These are phyloP conservation scores for Aspergillus bombycis DNA, from an alignment of 2,329 filamentous ascomycete genomes.

Conservation along the genomic window DNA sequence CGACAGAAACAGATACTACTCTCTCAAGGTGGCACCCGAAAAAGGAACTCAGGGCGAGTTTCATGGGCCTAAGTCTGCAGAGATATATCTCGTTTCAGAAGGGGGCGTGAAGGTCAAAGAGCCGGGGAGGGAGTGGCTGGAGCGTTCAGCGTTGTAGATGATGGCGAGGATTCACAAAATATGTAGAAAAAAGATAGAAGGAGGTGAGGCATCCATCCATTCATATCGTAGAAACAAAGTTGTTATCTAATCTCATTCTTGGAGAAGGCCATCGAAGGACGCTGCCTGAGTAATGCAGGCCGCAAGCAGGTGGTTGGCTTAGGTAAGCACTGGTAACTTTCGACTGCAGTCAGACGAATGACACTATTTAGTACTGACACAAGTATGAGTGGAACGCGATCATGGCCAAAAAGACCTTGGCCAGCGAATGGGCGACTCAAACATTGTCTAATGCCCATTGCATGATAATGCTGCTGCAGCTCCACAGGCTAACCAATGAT, in stretches of 20 bases:
- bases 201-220: background rate
- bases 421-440: background rate
- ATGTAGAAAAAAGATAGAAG: background rate
- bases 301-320: conserved; percentile 17
- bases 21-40: background rate
- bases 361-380: background rate
- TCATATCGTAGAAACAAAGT: background rate
- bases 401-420: background rate
- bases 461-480: background rate
- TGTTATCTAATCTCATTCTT: background rate
- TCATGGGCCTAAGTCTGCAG: conserved; percentile 23
- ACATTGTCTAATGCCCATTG: background rate
- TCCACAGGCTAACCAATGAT: background rate
- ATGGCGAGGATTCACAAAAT: background rate
- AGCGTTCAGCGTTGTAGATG: background rate
- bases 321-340: conserved; percentile 23
- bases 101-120: conserved; percentile 4
- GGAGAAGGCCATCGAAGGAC: conserved; percentile 23
- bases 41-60: background rate
- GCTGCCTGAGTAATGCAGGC: conserved; percentile 16
- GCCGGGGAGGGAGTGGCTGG: background rate
- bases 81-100: conserved; percentile 42
- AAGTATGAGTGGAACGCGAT: background rate
- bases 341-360: background rate
- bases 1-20: background rate